Evolutionary conservation across 2,329 filamentous ascomycete genomes (phyloP), one percentile per base, ranked within the genome.

Genomic region (Pyrenochaeta sp.): DNA sequence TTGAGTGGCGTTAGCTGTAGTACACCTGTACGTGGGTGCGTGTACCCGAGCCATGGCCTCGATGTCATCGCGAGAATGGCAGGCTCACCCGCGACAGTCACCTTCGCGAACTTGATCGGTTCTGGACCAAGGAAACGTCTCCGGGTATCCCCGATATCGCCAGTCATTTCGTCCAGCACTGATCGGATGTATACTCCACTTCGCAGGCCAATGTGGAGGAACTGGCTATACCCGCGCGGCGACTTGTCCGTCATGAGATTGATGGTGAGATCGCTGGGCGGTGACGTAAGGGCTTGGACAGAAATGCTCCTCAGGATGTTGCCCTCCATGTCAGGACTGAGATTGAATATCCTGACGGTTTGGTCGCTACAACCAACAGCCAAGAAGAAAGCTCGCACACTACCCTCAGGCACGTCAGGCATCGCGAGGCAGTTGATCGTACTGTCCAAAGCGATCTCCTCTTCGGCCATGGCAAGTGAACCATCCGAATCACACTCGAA

Each of bases 321-420:
- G 47, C 72, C 73, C 0, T 93, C 96, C 2, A 91, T 91, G 64
- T 97, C 93, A 0, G 93, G 92, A 71, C 96, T 92, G 30, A 97
- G 81, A 71, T 93, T 96, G 53, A 96, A 85, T 52, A 99, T 92
- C 52, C 95, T 91, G 52, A 99, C 95, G 0, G 95, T 98, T 58
- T 92, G 93, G 78, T 99, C 95, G 71, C 97, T 95, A 73, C 94
- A 98, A 5, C 96, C 96, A 44, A 99, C 94, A 43, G 96, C 96
- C 52, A 98, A 84, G 80, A 96, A 99, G 1, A 92, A 92, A 75
- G 93, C 97, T 74, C 96, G 86, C 42, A 94, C 82, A 48, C 93
- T 89, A 28, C 96, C 95, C 78, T 96, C 91, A 0, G 95, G 94
- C 13, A 98, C 93, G 52, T 95, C 91, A 2, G 94, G 95, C 50